Evolutionary conservation across 164 flowering plant genomes (phyloP).

Genomic region (Akebia trifoliata): DNA sequence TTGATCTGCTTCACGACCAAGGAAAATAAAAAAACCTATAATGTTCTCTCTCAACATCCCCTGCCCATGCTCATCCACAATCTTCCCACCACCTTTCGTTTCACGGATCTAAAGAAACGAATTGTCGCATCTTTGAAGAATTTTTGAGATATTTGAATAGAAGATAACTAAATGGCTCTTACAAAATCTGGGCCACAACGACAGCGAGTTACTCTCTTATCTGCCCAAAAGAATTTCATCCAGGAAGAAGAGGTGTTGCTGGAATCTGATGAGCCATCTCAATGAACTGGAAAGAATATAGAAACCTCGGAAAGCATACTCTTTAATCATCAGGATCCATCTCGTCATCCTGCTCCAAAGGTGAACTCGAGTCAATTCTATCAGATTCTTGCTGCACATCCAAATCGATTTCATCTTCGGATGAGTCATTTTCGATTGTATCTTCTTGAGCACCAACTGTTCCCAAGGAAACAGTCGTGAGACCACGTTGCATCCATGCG

Average conservation of each 20-base stretch:
- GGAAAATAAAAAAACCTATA: neutral
- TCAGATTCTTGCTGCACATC: constrained; percentile 36
- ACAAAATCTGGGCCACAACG: neutral
- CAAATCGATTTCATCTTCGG: constrained; percentile 49
- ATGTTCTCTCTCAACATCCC: neutral
- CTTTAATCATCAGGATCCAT: constrained; percentile 79
- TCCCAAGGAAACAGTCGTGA: constrained; percentile 21
- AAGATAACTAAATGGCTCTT: neutral
- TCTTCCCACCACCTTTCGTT: too few species aligned
- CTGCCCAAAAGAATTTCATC: constrained; percentile 1
- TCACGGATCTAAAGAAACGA: neutral
- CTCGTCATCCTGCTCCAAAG: constrained; percentile 68
- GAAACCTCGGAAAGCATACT: constrained; percentile 2
- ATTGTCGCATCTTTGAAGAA: neutral
- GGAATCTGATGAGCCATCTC: constrained; percentile 7
- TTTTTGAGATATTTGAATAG: neutral
- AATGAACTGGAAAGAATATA: constrained; percentile 1
- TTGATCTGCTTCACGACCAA: constrained; percentile 4
- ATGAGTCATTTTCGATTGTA: constrained; percentile 31
- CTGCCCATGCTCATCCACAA: too few species aligned
- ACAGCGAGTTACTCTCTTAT: neutral
- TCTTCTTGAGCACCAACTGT: constrained; percentile 24
- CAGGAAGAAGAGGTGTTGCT: constrained; percentile 3
- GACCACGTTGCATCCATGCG: constrained; percentile 59
- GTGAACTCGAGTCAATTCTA: constrained; percentile 16